Percentiles rank a stretch among this genome's conserved stretches.
phyloP scores from a whole-genome alignment of 2,329 filamentous ascomycete species.

The Claviceps sp. region DNA sequence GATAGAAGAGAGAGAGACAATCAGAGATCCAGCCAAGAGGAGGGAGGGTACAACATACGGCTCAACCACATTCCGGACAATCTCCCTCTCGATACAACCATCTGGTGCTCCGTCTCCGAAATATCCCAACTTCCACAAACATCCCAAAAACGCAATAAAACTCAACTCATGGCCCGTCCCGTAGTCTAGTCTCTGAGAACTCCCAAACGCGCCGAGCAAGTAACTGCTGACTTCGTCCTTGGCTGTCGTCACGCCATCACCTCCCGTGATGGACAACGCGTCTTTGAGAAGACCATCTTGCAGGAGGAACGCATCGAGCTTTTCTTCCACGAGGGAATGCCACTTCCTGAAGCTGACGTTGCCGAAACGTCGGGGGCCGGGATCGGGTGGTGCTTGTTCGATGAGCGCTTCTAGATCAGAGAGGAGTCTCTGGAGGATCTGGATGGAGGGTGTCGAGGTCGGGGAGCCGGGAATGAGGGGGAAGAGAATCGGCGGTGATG shows the following conservation, averaged over 20 bases:
- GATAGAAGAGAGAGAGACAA: not conserved
- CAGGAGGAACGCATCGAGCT: constrained; percentile 27
- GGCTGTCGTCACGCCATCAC: constrained; percentile 30
- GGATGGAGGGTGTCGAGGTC: constrained; percentile 39
- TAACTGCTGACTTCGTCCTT: constrained; percentile 63
- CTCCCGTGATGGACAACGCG: constrained; percentile 11
- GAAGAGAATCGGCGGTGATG: constrained; percentile 24
- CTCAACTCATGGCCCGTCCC: constrained; percentile 93
- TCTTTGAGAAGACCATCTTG: constrained; percentile 16
- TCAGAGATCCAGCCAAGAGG: not conserved
- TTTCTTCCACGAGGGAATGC: constrained; percentile 54
- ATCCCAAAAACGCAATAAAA: constrained; percentile 81
- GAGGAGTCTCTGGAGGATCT: constrained; percentile 53
- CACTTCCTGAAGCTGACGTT: constrained; percentile 84
- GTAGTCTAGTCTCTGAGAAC: constrained; percentile 79
- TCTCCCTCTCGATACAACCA: constrained; percentile 56
- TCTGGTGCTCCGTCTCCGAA: constrained; percentile 46
- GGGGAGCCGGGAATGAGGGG: constrained; percentile 24
- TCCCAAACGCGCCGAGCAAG: constrained; percentile 76
- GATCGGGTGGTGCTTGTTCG: constrained; percentile 68
- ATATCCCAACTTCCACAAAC: constrained; percentile 78
- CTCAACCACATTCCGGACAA: constrained; percentile 72
- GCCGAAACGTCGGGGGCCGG: constrained; percentile 78
- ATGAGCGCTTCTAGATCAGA: constrained; percentile 52
- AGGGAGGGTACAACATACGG: constrained; percentile 35